Percentiles rank a stretch among this genome's conserved stretches.
Conservation (phyloP, 768 basidiomycete species). For the Russula emetica region DNA sequence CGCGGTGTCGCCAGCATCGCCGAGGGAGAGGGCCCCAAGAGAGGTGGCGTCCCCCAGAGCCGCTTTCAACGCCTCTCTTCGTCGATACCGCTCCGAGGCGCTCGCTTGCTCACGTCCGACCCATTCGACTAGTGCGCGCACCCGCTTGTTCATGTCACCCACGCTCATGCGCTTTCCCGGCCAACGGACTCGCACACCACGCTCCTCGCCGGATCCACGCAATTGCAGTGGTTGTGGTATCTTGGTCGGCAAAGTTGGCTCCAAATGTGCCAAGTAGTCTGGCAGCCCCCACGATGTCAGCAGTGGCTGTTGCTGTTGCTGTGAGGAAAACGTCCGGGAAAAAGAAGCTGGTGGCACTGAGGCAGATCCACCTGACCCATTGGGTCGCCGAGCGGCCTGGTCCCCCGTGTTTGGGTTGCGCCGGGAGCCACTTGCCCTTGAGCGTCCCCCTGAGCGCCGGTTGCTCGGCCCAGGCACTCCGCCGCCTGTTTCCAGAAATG, state of each 20-base stretch:
- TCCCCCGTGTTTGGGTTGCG: conserved; percentile 40
- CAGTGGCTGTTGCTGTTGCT: conserved; percentile 71
- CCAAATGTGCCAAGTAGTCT: conserved; percentile 86
- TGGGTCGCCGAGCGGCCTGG: conserved; percentile 32
- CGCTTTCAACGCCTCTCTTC: conserved; percentile 63
- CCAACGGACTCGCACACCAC: conserved; percentile 88
- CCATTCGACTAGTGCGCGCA: conserved; percentile 86
- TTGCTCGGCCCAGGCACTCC: conserved; percentile 22
- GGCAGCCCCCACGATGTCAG: conserved; percentile 88
- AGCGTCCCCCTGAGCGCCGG: conserved; percentile 43
- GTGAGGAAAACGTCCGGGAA: conserved; percentile 55
- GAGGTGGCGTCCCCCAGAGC: conserved; percentile 38
- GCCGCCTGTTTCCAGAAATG: conserved; percentile 6
- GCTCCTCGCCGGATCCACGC: conserved; percentile 53
- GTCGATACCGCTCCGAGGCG: conserved; percentile 63
- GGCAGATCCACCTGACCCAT: conserved; percentile 38
- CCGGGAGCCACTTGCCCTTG: conserved; percentile 45
- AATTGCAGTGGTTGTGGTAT: conserved; percentile 72
- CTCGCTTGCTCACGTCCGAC: conserved; percentile 84
- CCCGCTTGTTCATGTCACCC: conserved; percentile 96
- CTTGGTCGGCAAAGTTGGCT: conserved; percentile 74
- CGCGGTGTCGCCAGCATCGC: conserved; percentile 34
- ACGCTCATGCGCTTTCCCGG: conserved; percentile 92
- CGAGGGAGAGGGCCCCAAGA: conserved; percentile 26
- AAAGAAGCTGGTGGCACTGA: conserved; percentile 35